These are phyloP conservation scores for Nadsonia fulvescens DNA, from an alignment of 805 yeast species.

Conservation along the genomic window DNA sequence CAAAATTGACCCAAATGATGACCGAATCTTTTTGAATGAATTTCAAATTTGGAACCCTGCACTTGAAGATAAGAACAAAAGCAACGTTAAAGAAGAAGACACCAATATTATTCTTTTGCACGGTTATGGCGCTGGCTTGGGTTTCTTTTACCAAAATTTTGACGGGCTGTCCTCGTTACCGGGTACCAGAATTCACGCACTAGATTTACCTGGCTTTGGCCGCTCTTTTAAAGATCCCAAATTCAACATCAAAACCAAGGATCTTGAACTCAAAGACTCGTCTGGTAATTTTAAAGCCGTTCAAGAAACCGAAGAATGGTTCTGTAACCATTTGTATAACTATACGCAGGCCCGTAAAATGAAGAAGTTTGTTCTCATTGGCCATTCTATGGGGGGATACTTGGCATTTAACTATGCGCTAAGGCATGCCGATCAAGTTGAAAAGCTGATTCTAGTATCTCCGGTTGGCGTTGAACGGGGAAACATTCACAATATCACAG, in stretches of 20 bases:
- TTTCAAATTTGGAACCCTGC: constrained; percentile 28
- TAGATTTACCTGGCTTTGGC: constrained; percentile 84
- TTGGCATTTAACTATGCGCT: constrained; percentile 51
- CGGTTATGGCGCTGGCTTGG: constrained; percentile 87
- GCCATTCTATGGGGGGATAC: constrained; percentile 92
- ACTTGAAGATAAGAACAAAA: constrained; percentile 15
- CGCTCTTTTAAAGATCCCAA: constrained; percentile 58
- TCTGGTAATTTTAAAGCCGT: constrained; percentile 15
- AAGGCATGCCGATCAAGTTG: constrained; percentile 39
- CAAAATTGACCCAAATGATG: constrained; percentile 29
- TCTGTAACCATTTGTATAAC: constrained; percentile 40
- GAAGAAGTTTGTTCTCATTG: constrained; percentile 39
- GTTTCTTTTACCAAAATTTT: constrained; percentile 61
- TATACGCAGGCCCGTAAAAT: constrained; percentile 42
- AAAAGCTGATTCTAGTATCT: constrained; percentile 58
- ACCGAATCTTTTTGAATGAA: constrained; percentile 74
- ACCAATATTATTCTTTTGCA: constrained; percentile 64
- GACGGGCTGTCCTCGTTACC: constrained; percentile 23
- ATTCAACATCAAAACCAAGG: constrained; percentile 22
- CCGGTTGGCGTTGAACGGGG: constrained; percentile 65
- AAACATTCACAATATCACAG: background rate
- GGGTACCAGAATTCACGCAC: constrained; percentile 62
- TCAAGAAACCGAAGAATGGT: constrained; percentile 38
- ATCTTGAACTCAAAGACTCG: constrained; percentile 14
- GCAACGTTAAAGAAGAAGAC: too few species aligned